These are phyloP conservation scores for Aspergillus sp. DNA, from an alignment of 2,329 filamentous ascomycete species.

Conservation along the genomic window DNA sequence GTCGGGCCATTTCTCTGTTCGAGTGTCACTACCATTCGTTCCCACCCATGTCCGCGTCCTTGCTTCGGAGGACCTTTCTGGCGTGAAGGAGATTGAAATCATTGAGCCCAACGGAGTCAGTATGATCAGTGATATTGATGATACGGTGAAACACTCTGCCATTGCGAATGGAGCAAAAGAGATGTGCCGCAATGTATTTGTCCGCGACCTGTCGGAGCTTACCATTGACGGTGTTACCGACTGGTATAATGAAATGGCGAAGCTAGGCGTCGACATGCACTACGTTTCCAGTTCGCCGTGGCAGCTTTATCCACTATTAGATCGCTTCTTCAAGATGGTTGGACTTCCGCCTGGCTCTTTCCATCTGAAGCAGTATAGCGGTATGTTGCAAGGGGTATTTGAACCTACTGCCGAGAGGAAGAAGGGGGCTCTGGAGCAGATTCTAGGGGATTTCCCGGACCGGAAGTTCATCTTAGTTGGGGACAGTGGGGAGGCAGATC, in stretches of 20 bases:
- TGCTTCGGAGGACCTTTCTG: constrained; percentile 80
- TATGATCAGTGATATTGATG: constrained; percentile 95
- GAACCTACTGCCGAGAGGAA: constrained; percentile 96
- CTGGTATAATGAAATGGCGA: constrained; percentile 79
- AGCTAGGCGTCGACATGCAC: constrained; percentile 83
- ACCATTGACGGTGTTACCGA: constrained; percentile 83
- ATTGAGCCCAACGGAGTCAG: constrained; percentile 80
- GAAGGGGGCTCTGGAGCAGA: constrained; percentile 79
- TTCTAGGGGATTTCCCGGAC: constrained; percentile 85
- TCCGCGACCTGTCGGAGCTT: constrained; percentile 77
- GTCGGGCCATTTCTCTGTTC: constrained; percentile 80
- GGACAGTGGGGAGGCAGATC: constrained; percentile 92
- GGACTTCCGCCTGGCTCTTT: constrained; percentile 85
- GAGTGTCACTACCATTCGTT: constrained; percentile 81
- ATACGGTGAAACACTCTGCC: constrained; percentile 94
- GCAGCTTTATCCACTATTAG: constrained; percentile 90
- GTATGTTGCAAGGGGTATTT: constrained; percentile 97
- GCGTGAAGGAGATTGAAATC: constrained; percentile 73
- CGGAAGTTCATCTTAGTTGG: constrained; percentile 88
- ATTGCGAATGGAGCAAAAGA: constrained; percentile 84
- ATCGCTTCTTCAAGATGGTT: constrained; percentile 77
- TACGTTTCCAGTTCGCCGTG: constrained; percentile 99
- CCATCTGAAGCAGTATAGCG: constrained; percentile 92
- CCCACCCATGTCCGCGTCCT: constrained; percentile 87
- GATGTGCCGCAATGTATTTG: constrained; percentile 94